phyloP scores from a whole-genome alignment of 768 basidiomycete genomes.

The Leccinellum rugosiceps region DNA sequence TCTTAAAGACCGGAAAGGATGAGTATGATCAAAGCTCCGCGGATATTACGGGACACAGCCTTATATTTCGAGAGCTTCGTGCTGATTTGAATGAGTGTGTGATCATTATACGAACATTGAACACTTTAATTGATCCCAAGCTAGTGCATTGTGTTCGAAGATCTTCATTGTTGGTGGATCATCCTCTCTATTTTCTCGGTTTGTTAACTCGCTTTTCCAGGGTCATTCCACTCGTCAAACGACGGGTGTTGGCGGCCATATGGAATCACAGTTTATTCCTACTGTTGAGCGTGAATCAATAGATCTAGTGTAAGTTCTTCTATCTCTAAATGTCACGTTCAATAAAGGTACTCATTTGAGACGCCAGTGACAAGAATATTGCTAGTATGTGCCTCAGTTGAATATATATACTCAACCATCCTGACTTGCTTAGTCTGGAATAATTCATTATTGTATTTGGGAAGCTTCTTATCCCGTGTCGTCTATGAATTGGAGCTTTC shows the following conservation, averaged over 20 bases:
- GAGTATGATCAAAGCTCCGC: constrained; percentile 1
- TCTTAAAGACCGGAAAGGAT: constrained; percentile 4
- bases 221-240: constrained; percentile 13
- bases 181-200: background rate
- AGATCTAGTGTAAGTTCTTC: constrained; percentile 7
- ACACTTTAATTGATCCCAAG: constrained; percentile 1
- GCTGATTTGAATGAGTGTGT: constrained; percentile 14
- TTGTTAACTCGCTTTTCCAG: background rate
- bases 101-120: background rate
- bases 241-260: constrained; percentile 10
- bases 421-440: background rate
- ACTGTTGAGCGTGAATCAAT: constrained; percentile 13
- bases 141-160: constrained; percentile 59
- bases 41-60: background rate
- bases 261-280: constrained; percentile 8
- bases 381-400: constrained; percentile 43
- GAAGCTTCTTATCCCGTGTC: background rate
- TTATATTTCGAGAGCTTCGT: constrained; percentile 6
- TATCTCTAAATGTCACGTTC: background rate
- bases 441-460: background rate
- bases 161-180: constrained; percentile 70
- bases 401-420: background rate
- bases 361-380: constrained; percentile 32
- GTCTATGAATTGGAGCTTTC: background rate
- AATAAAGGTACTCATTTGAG: background rate